Base-by-base conservation (phyloP, 1,284 basidiomycete genomes). In the Sanghuangporus sanghuang region DNA sequence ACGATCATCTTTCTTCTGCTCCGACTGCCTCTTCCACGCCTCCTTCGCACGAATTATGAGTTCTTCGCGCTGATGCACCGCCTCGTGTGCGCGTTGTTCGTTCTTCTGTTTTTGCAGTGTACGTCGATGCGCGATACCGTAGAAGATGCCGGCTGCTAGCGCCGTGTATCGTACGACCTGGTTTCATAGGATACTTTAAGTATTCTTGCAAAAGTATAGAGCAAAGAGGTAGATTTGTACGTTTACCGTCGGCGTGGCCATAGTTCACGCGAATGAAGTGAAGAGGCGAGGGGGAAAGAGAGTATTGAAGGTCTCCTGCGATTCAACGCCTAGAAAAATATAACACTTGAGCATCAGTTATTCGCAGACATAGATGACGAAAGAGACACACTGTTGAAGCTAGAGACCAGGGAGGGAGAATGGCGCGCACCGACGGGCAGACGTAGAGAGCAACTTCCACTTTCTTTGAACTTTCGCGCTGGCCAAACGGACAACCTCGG, bases 141-240 rank as follows among this genome's bases (percentile, higher is more conserved):
- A 99, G 75, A 89, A 79, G 71, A 98, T 85, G 74, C 96, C 96
- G 62, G 85, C 83, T 68, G 91, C 79, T 69, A 99, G 87, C 60
- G 96, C 95, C 44, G 95, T 90, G 79, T 98, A 99, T 72, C 96
- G 93, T 72, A 92, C 92, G 75, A 98, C 96, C 96, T 99, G 59
- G 35, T 50, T 52, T 48, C 35, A 27, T 67, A 40, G 68, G 70
- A 77, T 65, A 35, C 6, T 6, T 56, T 39, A 8, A 16, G 18
- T 14, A 21, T 8, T 56, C 12, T 27, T 9, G 11, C 9, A 11
- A n/a, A 11, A 61, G 54, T 35, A 63, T 27, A 44, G 57, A 56
- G 42, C 27, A 38, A n/a, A 32, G 12, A 42, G 6, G 40, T 42
- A 42, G 40, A 42, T 32, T 71, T 78, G 60, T 65, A 88, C 86